Conservation (phyloP, 768 basidiomycete species). For the Gyrodon lividus region DNA sequence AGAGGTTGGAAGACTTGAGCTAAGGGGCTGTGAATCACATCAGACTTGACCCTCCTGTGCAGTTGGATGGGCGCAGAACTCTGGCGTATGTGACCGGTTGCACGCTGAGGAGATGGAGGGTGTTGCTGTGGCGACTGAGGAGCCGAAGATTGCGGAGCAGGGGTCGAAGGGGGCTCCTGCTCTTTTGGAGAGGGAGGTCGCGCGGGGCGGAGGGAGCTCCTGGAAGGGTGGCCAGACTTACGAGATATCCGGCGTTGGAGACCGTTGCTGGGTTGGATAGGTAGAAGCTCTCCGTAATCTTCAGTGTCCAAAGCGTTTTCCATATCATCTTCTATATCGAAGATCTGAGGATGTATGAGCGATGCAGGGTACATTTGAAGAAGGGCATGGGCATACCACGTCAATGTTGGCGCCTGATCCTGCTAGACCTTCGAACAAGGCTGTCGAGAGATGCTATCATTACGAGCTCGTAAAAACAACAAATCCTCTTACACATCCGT, state of each 20-base stretch:
- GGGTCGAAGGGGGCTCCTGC: constrained; percentile 8
- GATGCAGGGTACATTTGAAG: not conserved
- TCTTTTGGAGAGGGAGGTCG: constrained; percentile 23
- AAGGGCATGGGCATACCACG: constrained; percentile 44
- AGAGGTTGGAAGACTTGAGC: constrained; percentile 75
- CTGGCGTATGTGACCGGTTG: constrained; percentile 12
- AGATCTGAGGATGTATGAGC: constrained; percentile 48
- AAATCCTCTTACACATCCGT: constrained; percentile 58
- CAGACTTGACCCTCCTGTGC: constrained; percentile 22
- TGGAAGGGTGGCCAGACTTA: constrained; percentile 33
- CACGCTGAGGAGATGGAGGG: constrained; percentile 9
- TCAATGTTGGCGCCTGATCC: constrained; percentile 75
- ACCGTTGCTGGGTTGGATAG: constrained; percentile 16
- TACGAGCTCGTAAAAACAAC: not conserved
- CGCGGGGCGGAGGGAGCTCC: constrained; percentile 20
- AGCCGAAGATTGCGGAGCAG: constrained; percentile 2
- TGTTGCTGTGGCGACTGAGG: not conserved
- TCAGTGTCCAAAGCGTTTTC: constrained; percentile 55
- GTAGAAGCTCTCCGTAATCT: constrained; percentile 33
- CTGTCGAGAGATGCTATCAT: constrained; percentile 37
- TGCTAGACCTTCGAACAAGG: constrained; percentile 76
- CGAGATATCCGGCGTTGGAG: constrained; percentile 33
- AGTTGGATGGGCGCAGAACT: constrained; percentile 12
- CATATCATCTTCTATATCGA: constrained; percentile 72
- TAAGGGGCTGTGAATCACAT: constrained; percentile 49